Base-by-base conservation (phyloP, 1,284 basidiomycete genomes). In the Apiotrichum porosum region DNA sequence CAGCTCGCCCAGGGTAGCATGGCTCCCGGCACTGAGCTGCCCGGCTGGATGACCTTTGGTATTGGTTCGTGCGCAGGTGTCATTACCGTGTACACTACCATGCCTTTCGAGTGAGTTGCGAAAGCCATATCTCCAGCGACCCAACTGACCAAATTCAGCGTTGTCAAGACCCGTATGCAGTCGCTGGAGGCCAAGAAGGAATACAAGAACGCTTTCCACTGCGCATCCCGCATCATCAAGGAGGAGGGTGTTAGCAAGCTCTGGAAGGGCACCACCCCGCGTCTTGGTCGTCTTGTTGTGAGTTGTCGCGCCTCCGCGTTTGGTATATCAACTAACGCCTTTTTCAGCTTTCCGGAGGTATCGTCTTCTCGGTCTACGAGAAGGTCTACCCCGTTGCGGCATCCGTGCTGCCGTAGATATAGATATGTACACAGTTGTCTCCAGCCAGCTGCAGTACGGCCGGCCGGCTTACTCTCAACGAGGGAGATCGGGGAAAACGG, bases 101-200 rank as follows among this genome's bases (percentile, higher is more conserved):
- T 94, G 86, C 91, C 91, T 5, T 78, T 95, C 17, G 91, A 94
- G 88, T 90, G 56, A 61, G 86, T 79, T 21, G 22, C 8, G 6
- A 23, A 14, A 3, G n/a, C 5, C 6, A 13, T 13, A 2, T n/a
- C n/a, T n/a, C n/a, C n/a, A n/a, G n/a, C n/a, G 26, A 57, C 41
- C 17, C 30, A 9, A 17, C 22, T 42, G 8, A n/a, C 31, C 12
- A 6, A 31, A 19, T 9, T 3, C 60, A 94, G 90, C 66, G 92
- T 97, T 17, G 83, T 97, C 75, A 97, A 97, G 75, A 97, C 94
- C 12, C 82, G 94, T 35, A 97, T 98, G 94, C 94, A 98, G 71
- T 85, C 88, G 1, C 79, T 97, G 24, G 81, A 83, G 57, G 94
- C 92, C 2, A 79, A 82, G 17, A 75, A 80, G 35, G 83, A 90